Evolutionary conservation across 2,329 filamentous ascomycete genomes (phyloP), one percentile per base, ranked within the genome.

Genomic region (Colletotrichum brevisporum): DNA sequence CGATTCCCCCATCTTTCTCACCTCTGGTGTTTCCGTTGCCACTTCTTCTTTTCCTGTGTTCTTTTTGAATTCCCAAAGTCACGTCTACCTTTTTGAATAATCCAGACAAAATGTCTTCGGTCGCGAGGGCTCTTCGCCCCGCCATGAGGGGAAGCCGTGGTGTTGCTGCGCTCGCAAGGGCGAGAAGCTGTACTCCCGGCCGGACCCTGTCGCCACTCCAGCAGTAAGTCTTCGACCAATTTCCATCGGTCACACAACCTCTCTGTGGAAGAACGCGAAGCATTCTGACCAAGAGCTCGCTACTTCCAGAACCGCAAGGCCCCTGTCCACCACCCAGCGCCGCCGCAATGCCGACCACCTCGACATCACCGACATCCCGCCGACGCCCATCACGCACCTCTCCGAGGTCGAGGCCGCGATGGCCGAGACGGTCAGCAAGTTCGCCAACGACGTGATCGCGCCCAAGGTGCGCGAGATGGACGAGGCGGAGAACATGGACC

Each of bases 391-490:
- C 82, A 92, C 92, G 51, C 94, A 97, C 81, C 86, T 97, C 72
- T 97, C 94, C 74, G 96, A 99, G 82, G 91, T 93, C 68, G 96
- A 99, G 83, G 77, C 88, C 15, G 89, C 96, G 77, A 97, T 99
- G 93, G 89, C 91, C 71, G 95, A 99, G 66, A 88, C 92, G 1
- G 95, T 99, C 5, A 90, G 90, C 75, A 97, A 96, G 81, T 98
- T 98, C 76, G 94, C 96, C 72, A 90, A 89, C 77, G 94, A 98
- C 64, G 89, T 94, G 36, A 92, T 99, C 74, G 89, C 95, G 59
- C 96, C 96, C 63, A 95, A 94, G 80, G 95, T 94, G 12, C 93
- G 96, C 67, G 95, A 97, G 18, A 99, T 99, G 96, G 96, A 99
- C 80, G 96, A 99, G 86, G 91, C 92, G 36, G 96, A 99, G 86